Evolutionary conservation across 371 early-diverging fungal genomes (phyloP), one percentile per base, ranked within the genome.

Genomic region (Parasitella parasitica): DNA sequence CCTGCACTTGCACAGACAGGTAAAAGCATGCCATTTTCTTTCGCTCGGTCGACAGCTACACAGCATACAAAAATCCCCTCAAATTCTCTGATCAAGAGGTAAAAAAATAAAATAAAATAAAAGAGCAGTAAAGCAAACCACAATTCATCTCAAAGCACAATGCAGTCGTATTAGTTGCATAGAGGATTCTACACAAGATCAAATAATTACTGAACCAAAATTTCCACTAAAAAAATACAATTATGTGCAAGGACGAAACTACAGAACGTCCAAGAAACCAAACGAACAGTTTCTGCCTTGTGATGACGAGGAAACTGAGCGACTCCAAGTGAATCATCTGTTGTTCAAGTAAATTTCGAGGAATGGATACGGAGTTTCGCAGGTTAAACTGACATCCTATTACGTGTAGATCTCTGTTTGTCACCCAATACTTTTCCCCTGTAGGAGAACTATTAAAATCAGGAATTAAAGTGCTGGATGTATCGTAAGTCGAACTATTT

Each of bases 221-320:
- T 78, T 78, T 41, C 72, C 71, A 24, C 59, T 70, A 20, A 49
- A 54, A 26, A 59, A 65, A 9, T 71, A 63, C 50, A 75, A 78
- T 22, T 72, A 68, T 38, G 41, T 75, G 4, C 73, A 74, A 48
- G 78, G 78, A 7, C 57, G 78, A 7, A 67, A 72, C 20, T 77
- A 67, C 43, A 54, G 56, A 39, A 67, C 57, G 20, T 50, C 64
- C 9, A 60, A 55, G 12, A 54, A 39, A 12, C 59, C 59, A 11
- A 65, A 57, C 22, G 57, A 65, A 24, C 58, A 69, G 18, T 68
- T 79, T 18, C 51, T 79, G 53, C 80, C 80, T 18, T 74, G 72
- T 43, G 80, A 79, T 64, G 80, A 79, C 38, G 80, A 79, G 46
- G 80, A 79, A 60, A 63, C 69, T 34, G 80, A 79, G 49, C 61